phyloP scores from a whole-genome alignment of 1,284 basidiomycete genomes.

The Ustilago curta region DNA sequence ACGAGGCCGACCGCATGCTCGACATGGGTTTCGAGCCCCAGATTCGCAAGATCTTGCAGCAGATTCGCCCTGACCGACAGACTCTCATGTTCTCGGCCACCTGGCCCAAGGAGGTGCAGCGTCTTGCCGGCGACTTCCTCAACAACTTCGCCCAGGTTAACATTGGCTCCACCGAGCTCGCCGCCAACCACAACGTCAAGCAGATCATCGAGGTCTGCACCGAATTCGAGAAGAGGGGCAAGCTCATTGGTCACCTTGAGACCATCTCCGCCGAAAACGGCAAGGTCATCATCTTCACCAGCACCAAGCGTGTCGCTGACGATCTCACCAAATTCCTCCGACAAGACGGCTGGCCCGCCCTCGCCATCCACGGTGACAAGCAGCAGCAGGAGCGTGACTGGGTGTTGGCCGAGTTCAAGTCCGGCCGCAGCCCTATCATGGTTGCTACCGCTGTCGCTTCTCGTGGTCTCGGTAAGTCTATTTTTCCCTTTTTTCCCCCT shows the following conservation, averaged over 20 bases:
- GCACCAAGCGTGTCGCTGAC: conserved; percentile 96
- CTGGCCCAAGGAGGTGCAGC: conserved; percentile 99
- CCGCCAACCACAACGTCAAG: conserved; percentile 96
- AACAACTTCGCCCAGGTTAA: conserved; percentile 97
- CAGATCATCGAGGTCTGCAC: conserved; percentile 97
- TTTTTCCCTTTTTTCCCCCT: background rate
- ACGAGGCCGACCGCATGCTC: conserved; percentile 98
- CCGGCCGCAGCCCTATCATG: conserved; percentile 94
- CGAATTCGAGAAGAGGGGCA: conserved; percentile 96
- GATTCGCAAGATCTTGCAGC: conserved; percentile 96
- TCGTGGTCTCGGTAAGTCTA: conserved; percentile 97
- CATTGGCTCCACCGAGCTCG: conserved; percentile 97
- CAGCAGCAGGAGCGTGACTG: conserved; percentile 92
- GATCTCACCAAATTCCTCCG: conserved; percentile 84
- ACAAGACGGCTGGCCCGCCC: conserved; percentile 88
- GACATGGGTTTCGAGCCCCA: conserved; percentile 99
- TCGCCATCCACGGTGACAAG: conserved; percentile 98
- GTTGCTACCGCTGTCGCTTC: conserved; percentile 88
- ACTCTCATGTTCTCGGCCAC: conserved; percentile 88
- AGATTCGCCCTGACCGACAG: conserved; percentile 95
- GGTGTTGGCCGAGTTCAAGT: conserved; percentile 98
- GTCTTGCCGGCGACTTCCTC: conserved; percentile 94
- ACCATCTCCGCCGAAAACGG: conserved; percentile 95
- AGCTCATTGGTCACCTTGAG: conserved; percentile 96
- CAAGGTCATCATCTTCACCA: conserved; percentile 98